Evolutionary conservation across 2,329 filamentous ascomycete species (phyloP).

Genomic region (Thielaviopsis ethacetica): DNA sequence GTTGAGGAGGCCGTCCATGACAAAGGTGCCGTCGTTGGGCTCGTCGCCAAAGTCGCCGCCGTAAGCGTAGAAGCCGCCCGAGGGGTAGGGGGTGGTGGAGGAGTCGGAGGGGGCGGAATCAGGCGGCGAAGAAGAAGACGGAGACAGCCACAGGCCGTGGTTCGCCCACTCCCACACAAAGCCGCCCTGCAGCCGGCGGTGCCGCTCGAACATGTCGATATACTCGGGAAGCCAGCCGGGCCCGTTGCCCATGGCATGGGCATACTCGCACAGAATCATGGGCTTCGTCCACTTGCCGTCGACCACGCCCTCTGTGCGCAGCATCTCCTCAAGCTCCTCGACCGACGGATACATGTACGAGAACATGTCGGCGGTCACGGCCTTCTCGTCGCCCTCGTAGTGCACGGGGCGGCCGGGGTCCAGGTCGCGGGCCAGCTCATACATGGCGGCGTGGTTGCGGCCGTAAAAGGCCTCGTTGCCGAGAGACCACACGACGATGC

Average conservation of each 20-base stretch:
- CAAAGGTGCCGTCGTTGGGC: constrained; percentile 43
- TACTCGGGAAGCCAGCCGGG: constrained; percentile 53
- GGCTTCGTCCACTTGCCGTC: constrained; percentile 29
- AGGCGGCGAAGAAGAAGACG: too few relatives aligned
- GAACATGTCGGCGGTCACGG: constrained; percentile 44
- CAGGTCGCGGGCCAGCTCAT: constrained; percentile 39
- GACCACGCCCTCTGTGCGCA: constrained; percentile 15
- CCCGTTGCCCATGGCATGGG: constrained; percentile 44
- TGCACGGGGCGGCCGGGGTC: constrained; percentile 45
- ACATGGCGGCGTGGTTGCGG: constrained; percentile 51
- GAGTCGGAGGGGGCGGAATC: constrained; percentile 1
- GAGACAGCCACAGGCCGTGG: constrained; percentile 30
- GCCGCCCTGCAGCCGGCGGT: constrained; percentile 37
- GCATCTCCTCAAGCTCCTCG: constrained; percentile 25
- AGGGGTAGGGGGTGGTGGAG: constrained; percentile 22
- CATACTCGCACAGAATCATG: constrained; percentile 38
- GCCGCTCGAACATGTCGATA: constrained; percentile 44
- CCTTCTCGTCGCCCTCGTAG: constrained; percentile 46
- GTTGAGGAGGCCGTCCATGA: constrained; percentile 37
- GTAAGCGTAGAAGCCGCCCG: constrained; percentile 34
- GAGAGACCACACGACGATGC: constrained; percentile 53
- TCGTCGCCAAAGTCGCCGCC: constrained; percentile 46
- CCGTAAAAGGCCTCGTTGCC: constrained; percentile 61
- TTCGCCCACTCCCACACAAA: constrained; percentile 51
- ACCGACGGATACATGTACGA: constrained; percentile 48